Conservation (phyloP, 2,329 filamentous ascomycete genomes). For the Nothophoma quercina region DNA sequence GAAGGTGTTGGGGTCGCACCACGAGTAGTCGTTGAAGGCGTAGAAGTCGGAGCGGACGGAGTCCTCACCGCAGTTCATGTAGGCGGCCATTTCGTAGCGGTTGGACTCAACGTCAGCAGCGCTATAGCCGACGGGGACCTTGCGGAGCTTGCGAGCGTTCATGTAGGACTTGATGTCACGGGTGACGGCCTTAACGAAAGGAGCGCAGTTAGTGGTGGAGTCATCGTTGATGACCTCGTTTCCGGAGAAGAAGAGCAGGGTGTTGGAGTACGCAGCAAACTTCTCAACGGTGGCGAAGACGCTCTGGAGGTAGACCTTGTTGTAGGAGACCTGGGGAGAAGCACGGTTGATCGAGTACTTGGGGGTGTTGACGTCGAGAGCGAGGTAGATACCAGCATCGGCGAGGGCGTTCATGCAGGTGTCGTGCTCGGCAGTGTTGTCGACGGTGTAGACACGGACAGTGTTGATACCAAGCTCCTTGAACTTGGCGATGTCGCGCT, state of each 20-base stretch:
- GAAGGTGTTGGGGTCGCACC: conserved; percentile 78
- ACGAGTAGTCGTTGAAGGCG: conserved; percentile 89
- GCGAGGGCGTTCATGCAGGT: conserved; percentile 83
- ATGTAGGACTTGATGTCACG: conserved; percentile 85
- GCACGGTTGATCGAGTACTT: conserved; percentile 86
- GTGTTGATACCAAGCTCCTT: conserved; percentile 88
- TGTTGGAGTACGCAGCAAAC: conserved; percentile 85
- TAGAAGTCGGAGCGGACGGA: conserved; percentile 88
- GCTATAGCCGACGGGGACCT: conserved; percentile 80
- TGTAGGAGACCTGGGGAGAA: conserved; percentile 79
- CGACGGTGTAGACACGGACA: conserved; percentile 89
- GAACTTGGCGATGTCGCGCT: conserved; percentile 82
- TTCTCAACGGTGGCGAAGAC: conserved; percentile 88
- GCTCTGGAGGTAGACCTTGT: conserved; percentile 82
- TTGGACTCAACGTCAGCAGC: conserved; percentile 86
- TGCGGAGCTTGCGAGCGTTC: conserved; percentile 71
- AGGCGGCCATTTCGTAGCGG: conserved; percentile 83
- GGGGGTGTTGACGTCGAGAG: conserved; percentile 91
- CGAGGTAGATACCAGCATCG: conserved; percentile 89
- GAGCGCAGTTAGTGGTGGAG: conserved; percentile 68
- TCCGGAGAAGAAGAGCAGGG: conserved; percentile 81
- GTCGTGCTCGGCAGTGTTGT: conserved; percentile 83
- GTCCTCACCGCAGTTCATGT: conserved; percentile 92
- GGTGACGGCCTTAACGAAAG: conserved; percentile 76
- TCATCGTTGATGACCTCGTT: conserved; percentile 80